These are phyloP conservation scores for Fomitopsis betulina DNA, from an alignment of 1,284 basidiomycete genomes.

Conservation along the genomic window DNA sequence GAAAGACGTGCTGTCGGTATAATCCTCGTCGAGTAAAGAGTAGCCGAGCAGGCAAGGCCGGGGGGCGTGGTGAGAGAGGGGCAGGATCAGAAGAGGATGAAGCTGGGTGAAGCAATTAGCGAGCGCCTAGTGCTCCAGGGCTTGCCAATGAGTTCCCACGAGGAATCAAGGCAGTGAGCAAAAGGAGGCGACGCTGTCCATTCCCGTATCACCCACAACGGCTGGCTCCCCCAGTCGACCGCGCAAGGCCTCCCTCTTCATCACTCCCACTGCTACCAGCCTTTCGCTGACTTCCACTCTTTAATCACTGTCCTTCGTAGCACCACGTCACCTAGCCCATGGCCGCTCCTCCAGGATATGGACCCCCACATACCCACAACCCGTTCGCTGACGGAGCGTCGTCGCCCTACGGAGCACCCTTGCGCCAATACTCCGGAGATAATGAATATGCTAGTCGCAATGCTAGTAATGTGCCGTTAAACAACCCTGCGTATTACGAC, in stretches of 20 bases:
- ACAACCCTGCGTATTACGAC: slow-evolving; percentile 46
- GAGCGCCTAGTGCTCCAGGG: background rate
- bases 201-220: slow-evolving; percentile 1
- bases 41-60: background rate
- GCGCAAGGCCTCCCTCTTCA: slow-evolving; percentile 7
- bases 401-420: slow-evolving; percentile 26
- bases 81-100: background rate
- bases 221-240: slow-evolving; percentile 4
- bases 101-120: background rate
- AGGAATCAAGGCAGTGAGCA: slow-evolving; percentile 13
- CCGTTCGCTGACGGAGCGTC: slow-evolving; percentile 28
- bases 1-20: too few species aligned
- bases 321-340: slow-evolving; percentile 21
- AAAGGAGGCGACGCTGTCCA: slow-evolving; percentile 3
- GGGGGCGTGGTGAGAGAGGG: background rate
- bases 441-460: slow-evolving; percentile 52
- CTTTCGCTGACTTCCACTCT: slow-evolving; percentile 22
- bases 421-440: slow-evolving; percentile 35
- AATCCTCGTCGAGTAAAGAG: background rate
- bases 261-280: slow-evolving; percentile 19
- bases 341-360: slow-evolving; percentile 35
- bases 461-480: slow-evolving; percentile 53
- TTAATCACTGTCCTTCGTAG: slow-evolving; percentile 10
- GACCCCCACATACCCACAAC: slow-evolving; percentile 31
- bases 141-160: slow-evolving; percentile 14